These are phyloP conservation scores for Allium fistulosum DNA, from an alignment of 106 monocot species.

Conservation along the genomic window DNA sequence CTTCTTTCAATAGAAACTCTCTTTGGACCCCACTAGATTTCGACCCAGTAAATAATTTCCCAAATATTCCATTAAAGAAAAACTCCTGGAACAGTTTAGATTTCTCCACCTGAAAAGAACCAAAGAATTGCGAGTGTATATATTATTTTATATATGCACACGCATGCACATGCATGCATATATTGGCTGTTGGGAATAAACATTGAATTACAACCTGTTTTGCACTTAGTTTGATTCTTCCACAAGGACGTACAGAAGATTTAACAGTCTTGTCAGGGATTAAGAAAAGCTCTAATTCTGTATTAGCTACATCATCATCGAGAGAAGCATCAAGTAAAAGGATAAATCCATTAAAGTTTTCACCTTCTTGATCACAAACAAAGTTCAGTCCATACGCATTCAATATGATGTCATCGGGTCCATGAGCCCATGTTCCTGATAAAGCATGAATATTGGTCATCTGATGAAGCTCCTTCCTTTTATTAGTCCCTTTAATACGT, in stretches of 20 bases:
- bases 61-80: constrained; percentile 95
- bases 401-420: constrained; percentile 29
- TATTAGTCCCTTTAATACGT: constrained; percentile 64
- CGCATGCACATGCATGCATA: too few relatives aligned
- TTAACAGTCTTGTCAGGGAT: constrained; percentile 54
- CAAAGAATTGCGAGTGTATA: neutral
- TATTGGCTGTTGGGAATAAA: too few relatives aligned
- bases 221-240: constrained; percentile 33
- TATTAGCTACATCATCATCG: constrained; percentile 56
- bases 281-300: constrained; percentile 72
- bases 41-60: constrained; percentile 61
- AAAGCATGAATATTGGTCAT: constrained; percentile 25
- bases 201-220: constrained; percentile 35
- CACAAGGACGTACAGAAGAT: constrained; percentile 62
- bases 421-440: constrained; percentile 74
- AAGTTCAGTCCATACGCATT: constrained; percentile 71
- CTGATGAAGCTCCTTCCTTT: constrained; percentile 87
- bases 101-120: constrained; percentile 50
- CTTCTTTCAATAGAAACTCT: constrained; percentile 51
- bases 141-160: too few relatives aligned
- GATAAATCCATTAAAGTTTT: constrained; percentile 62
- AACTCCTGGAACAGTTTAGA: constrained; percentile 80
- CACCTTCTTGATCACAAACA: constrained; percentile 48
- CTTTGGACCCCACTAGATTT: constrained; percentile 31
- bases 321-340: constrained; percentile 63